These are phyloP conservation scores for Babesia caballi DNA, from an alignment of 169 alveolate genomes.

Conservation along the genomic window DNA sequence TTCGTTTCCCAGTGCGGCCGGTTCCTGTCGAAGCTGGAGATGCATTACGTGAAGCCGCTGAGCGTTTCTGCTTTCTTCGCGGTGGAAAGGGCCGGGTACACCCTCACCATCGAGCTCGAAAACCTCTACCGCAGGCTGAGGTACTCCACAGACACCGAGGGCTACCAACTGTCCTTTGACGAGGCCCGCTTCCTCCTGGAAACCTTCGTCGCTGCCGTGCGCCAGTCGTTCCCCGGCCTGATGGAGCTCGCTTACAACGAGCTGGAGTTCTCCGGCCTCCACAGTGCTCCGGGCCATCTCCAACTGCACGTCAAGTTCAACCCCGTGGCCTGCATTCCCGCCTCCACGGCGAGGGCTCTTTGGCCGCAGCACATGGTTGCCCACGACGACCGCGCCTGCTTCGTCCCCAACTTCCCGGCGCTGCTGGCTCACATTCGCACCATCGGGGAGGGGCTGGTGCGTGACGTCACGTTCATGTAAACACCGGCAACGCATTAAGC, in stretches of 20 bases:
- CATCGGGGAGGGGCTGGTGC: constrained; percentile 6
- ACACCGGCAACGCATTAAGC: too few relatives aligned
- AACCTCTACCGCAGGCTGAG: neutral
- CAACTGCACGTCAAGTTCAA: constrained; percentile 12
- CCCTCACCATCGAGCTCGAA: neutral
- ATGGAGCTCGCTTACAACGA: constrained; percentile 16
- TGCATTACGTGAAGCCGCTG: neutral
- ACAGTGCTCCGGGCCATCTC: neutral
- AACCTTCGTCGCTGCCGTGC: neutral
- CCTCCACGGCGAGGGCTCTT: neutral
- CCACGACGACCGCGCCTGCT: neutral
- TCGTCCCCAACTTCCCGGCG: constrained; percentile 9
- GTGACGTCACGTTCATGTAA: neutral
- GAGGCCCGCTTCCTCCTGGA: constrained; percentile 7
- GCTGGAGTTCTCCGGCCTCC: neutral
- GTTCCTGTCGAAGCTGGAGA: constrained; percentile 4
- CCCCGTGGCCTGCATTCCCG: constrained; percentile 29
- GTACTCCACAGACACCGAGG: neutral
- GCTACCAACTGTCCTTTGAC: neutral
- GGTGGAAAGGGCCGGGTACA: neutral
- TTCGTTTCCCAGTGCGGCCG: constrained; percentile 12
- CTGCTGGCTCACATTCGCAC: neutral
- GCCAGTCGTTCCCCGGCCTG: neutral
- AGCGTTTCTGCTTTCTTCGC: neutral
- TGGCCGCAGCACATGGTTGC: constrained; percentile 9